Conservation (phyloP, 2,329 filamentous ascomycete species). For the Cercospora brassicicola region DNA sequence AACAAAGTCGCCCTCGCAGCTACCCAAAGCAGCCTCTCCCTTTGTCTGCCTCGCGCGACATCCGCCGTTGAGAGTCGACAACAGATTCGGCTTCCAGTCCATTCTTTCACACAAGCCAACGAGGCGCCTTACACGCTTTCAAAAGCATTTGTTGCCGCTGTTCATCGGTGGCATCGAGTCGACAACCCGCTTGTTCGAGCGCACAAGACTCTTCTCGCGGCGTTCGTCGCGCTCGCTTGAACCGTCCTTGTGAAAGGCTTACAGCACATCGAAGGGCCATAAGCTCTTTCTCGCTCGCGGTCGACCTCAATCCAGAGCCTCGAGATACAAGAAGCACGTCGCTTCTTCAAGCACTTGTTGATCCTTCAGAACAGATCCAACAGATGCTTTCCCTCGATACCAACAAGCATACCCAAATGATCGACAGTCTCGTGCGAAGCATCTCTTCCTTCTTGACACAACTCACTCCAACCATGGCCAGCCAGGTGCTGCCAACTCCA, state of each 20-base stretch:
- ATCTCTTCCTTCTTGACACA: neutral
- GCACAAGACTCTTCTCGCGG: constrained; percentile 16
- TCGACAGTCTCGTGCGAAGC: neutral
- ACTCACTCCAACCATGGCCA: neutral
- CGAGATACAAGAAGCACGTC: neutral
- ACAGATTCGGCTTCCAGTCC: neutral
- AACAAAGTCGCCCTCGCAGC: neutral
- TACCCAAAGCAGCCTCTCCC: neutral
- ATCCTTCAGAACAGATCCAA: neutral
- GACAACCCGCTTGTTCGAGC: constrained; percentile 10
- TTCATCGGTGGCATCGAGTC: constrained; percentile 12
- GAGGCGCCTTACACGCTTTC: constrained; percentile 8
- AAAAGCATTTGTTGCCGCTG: constrained; percentile 14
- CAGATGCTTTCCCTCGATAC: neutral
- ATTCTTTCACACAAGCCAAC: neutral
- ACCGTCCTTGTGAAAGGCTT: constrained; percentile 18
- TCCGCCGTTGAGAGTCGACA: neutral
- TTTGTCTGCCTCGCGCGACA: neutral
- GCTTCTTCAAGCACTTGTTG: neutral
- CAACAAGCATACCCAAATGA: neutral
- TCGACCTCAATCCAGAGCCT: no score
- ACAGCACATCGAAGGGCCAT: neutral
- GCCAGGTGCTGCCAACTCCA: neutral
- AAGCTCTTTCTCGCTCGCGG: neutral
- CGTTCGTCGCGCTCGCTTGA: constrained; percentile 14